Conservation (phyloP, 2,329 filamentous ascomycete genomes). For the Fusarium oxysporum region DNA sequence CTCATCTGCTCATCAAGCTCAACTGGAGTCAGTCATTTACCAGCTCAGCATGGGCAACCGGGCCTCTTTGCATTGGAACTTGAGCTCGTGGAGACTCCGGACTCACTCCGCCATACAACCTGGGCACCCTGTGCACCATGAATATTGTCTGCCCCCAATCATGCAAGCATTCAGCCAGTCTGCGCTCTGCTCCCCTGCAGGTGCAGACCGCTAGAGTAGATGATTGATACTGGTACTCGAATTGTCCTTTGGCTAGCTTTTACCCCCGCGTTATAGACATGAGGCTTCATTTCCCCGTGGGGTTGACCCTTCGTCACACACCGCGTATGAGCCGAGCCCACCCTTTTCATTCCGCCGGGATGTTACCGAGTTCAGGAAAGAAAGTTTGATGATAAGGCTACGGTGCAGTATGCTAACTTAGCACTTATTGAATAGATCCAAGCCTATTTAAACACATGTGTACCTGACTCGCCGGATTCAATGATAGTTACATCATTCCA, state of each 20-base stretch:
- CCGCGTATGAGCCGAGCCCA: slow-evolving; percentile 36
- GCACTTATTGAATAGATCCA: neutral
- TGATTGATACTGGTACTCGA: slow-evolving; percentile 19
- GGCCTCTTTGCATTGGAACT: slow-evolving; percentile 19
- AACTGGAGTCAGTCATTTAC: neutral
- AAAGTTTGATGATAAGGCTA: slow-evolving; percentile 16
- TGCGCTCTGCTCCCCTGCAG: slow-evolving; percentile 17
- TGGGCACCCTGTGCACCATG: neutral
- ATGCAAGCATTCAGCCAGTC: slow-evolving; percentile 6
- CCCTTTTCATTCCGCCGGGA: slow-evolving; percentile 23
- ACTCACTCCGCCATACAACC: neutral
- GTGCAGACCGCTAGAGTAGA: slow-evolving; percentile 24
- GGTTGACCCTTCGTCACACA: slow-evolving; percentile 11
- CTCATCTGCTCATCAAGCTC: neutral
- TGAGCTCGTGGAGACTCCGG: slow-evolving; percentile 25
- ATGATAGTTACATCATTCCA: neutral
- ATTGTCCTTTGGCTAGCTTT: slow-evolving; percentile 12
- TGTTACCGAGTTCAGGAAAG: slow-evolving; percentile 16
- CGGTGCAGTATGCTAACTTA: neutral
- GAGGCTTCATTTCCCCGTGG: slow-evolving; percentile 39
- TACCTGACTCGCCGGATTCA: slow-evolving; percentile 18
- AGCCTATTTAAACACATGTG: neutral
- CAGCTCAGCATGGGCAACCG: slow-evolving; percentile 27
- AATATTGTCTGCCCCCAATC: neutral
- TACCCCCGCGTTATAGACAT: slow-evolving; percentile 25